Base-by-base conservation (phyloP, 805 yeast species). In the Candida mattraensis region DNA sequence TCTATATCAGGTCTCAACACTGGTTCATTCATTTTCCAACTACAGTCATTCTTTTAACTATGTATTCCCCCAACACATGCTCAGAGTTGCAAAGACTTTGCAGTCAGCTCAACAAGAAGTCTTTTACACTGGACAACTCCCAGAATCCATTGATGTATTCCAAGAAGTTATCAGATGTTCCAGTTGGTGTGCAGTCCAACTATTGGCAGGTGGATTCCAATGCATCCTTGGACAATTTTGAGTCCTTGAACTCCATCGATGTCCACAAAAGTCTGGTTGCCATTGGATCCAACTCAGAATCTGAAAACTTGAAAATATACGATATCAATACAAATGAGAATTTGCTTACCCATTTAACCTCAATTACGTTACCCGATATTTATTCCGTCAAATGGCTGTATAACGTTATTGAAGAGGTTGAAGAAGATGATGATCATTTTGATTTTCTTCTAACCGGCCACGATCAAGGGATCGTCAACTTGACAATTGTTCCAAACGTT, bases 361-460 rank as follows among this genome's bases (percentile, higher is more conserved):
- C 83, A n/a, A 76, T 79, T 31, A 48, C 79, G 0, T 56, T 79
- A 19, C 80, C 85, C 2, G 69, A 72, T 45, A 74, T 78, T 18
- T 66, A 73, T 38, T 63, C 74, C 2, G 53, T 76, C 56, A 64
- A 71, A 42, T 79, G 84, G 81, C 61, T 75, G 10, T 70, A 57
- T 36, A 48, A 47, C 30, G 48, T 49, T 4, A 7, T 47, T 24
- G 34, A 40, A 11, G 24, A 23, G 26, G 36, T 33, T 7, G 44
- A 70, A 3, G 56, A 61, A 24, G 56, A 56, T 15, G 30, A 24
- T 2, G 46, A 45, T 13, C 53, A 55, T 20, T 58, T 67, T 22
- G 64, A 67, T 18, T 61, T 66, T 23, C 53, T 83, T 28, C 53
- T 79, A n/a, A 72, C 94, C 0, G 96, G 95, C 8, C 93, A 87